These are phyloP conservation scores for Lathyrus sativus DNA, from an alignment of 306 rosid species.

Conservation along the genomic window DNA sequence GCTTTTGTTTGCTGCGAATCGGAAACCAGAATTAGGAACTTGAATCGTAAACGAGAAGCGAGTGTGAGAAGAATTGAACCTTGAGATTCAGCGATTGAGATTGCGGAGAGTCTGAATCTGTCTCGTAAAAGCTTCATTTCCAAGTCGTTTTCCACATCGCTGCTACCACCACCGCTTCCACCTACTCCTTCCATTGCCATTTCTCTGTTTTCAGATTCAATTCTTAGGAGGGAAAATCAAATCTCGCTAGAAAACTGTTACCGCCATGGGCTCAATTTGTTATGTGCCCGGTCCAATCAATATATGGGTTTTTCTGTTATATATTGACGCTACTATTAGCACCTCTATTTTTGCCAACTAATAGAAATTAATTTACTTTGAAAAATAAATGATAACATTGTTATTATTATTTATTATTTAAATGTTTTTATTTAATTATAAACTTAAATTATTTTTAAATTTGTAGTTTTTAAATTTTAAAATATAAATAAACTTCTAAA, in stretches of 20 bases:
- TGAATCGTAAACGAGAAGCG: not conserved
- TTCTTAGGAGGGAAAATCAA: slow-evolving; percentile 30
- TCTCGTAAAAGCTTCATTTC: slow-evolving; percentile 62
- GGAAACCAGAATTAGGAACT: slow-evolving; percentile 19
- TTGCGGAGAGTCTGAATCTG: slow-evolving; percentile 71
- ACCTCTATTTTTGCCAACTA: not conserved
- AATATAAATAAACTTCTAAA: too few relatives aligned
- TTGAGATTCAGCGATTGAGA: slow-evolving; percentile 69
- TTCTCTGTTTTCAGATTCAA: not conserved
- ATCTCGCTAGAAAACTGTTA: not conserved
- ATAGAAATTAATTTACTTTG: not conserved
- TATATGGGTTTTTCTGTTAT: not conserved
- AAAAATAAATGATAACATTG: too few relatives aligned
- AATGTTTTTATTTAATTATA: too few relatives aligned
- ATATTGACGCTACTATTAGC: not conserved
- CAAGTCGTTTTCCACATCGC: slow-evolving; percentile 46
- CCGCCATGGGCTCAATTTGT: not conserved
- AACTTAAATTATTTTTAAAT: too few relatives aligned
- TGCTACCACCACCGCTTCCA: slow-evolving; percentile 27
- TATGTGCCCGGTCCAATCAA: not conserved
- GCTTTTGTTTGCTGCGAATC: slow-evolving; percentile 43
- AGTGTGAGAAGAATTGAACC: slow-evolving; percentile 44
- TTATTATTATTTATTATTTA: too few relatives aligned
- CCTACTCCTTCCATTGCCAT: slow-evolving; percentile 33
- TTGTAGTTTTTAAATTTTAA: too few relatives aligned